Evolutionary conservation across 768 basidiomycete species (phyloP), one percentile per base, ranked within the genome.

Genomic region (Scleroderma citrinum): DNA sequence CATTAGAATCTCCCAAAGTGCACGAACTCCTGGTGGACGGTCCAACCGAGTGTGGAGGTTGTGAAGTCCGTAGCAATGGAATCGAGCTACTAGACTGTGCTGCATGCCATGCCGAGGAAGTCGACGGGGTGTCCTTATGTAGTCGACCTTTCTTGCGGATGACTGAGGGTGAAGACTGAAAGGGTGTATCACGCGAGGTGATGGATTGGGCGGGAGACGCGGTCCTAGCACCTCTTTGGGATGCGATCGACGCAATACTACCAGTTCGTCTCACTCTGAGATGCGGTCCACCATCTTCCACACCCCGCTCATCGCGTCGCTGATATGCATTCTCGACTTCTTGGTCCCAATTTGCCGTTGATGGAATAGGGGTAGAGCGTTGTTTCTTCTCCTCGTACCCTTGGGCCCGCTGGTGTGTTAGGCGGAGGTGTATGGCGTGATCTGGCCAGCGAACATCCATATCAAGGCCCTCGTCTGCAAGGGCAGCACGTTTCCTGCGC

Each of bases 351-450:
- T 49, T 32, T 16, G 37, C 48, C 6, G 64, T 47, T 16, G 55
- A 42, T 42, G 24, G 55, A 19, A 36, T 30, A 7, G 49, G 44
- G 3, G 44, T 39, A 7, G 42, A 53, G 32, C 41, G 47, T 31
- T 35, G 52, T 35, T 57, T 58, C 52, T 80, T 81, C 44, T 79
- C 76, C 0, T 71, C 59, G 45, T 69, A 74, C 1, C 71, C 78
- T 52, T 79, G 76, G 3, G 60, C 60, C 24, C 70, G 69, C 2
- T 76, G 65, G 14, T 64, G 65, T 0, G 78, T 80, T 36, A 65
- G 59, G 1, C 66, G 70, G 48, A 75, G 73, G 50, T 67, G 63
- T 48, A 78, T 65, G 5, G 75, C 66, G 46, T 77, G 71, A 5
- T 68, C 59, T 3, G 72, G 68, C 58, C 71, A 69, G 0, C 56